Conservation (phyloP, 2,329 filamentous ascomycete genomes). For the Orbilia javanica region DNA sequence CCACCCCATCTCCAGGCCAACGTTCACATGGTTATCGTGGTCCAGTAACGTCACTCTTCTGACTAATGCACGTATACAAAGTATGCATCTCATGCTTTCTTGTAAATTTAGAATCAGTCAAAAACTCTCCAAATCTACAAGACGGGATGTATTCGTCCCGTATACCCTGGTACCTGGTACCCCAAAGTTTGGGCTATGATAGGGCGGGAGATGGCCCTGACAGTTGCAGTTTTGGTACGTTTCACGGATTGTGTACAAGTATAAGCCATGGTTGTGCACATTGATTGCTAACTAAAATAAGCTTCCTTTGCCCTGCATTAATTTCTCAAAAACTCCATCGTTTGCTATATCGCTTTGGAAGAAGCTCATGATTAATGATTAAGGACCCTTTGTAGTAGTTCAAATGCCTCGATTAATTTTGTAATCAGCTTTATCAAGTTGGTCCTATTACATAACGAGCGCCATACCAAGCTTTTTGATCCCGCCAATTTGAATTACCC, state of each 20-base stretch:
- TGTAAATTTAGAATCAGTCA: neutral
- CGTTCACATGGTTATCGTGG: neutral
- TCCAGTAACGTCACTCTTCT: neutral
- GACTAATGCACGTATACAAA: neutral
- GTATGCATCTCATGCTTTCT: neutral
- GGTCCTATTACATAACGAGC: neutral
- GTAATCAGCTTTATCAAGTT: neutral
- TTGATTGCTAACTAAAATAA: neutral
- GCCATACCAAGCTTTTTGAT: conserved; percentile 15
- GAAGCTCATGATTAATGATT: no score
- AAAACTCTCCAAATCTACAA: neutral
- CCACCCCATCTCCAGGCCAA: neutral
- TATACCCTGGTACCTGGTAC: neutral
- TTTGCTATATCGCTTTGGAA: no score
- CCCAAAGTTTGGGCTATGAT: neutral
- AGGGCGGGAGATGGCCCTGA: neutral
- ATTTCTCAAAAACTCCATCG: neutral
- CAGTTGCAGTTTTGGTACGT: neutral
- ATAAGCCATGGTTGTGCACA: neutral
- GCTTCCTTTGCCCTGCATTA: neutral
- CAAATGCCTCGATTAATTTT: neutral
- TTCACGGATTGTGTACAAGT: no score
- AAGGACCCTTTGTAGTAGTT: no score
- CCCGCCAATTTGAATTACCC: neutral
- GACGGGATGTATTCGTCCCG: neutral